phyloP scores from a whole-genome alignment of 2,329 filamentous ascomycete species.

The Aspergillus hortae region DNA sequence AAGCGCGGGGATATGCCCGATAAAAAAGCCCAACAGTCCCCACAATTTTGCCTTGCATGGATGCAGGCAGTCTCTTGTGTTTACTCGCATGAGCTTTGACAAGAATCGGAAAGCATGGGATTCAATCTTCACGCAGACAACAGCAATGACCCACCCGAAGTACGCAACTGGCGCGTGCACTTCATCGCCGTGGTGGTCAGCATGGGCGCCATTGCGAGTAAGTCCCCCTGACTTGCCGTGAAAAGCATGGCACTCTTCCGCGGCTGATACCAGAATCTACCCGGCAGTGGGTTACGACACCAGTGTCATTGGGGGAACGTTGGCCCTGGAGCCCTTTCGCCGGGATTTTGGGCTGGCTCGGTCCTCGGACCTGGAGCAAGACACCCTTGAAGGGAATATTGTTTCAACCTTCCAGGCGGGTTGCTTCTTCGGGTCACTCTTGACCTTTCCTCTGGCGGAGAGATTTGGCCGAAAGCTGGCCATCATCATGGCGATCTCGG shows the following conservation, averaged over 20 bases:
- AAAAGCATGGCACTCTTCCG: not conserved
- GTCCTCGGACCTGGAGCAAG: conserved; percentile 1
- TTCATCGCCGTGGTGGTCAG: conserved; percentile 8
- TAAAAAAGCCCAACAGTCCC: not conserved
- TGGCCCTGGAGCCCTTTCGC: conserved; percentile 8
- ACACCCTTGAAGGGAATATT: conserved; percentile 10
- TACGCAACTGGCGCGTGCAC: conserved; percentile 9
- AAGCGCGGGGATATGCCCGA: not conserved
- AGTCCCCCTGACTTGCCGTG: not conserved
- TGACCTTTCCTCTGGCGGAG: conserved; percentile 36
- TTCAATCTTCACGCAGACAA: conserved; percentile 10
- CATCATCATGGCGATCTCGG: conserved; percentile 52
- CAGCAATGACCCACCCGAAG: conserved; percentile 10
- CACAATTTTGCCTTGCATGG: not conserved
- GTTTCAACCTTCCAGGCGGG: conserved; percentile 14
- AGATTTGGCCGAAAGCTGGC: conserved; percentile 51
- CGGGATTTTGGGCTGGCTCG: conserved; percentile 8
- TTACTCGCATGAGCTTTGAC: not conserved
- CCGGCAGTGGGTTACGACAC: conserved; percentile 10
- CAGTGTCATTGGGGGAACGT: conserved; percentile 8
- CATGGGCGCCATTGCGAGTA: conserved; percentile 9
- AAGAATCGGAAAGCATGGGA: conserved; percentile 9
- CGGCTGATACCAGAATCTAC: no score
- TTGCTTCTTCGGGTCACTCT: conserved; percentile 18
- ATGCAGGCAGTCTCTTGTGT: not conserved